A percentile compares a stretch with the other conserved stretches of the same genome.
Evolutionary conservation across 192 early-diverging fungal genomes (phyloP).

Genomic region (Umbelopsis vinacea): DNA sequence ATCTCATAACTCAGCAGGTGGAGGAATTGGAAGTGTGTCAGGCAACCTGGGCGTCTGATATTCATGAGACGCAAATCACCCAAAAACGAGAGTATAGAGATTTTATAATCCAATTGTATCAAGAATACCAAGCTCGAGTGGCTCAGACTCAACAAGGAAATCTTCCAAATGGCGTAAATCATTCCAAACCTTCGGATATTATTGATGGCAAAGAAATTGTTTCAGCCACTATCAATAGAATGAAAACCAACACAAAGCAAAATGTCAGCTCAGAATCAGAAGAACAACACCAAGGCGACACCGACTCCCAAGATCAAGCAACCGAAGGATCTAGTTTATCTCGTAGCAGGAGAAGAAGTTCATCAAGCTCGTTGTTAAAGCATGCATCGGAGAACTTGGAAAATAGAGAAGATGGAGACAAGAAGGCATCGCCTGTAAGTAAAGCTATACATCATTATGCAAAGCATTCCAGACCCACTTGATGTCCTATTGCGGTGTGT

Average conservation of each 20-base stretch:
- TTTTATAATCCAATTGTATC: constrained; percentile 57
- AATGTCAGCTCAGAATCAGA: constrained; percentile 6
- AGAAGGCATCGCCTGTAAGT: not conserved
- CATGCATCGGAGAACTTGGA: constrained; percentile 6
- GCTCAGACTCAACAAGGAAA: constrained; percentile 12
- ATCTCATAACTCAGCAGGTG: constrained; percentile 44
- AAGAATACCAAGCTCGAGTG: constrained; percentile 47
- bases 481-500: too few species aligned
- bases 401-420: not conserved
- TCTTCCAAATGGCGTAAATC: not conserved
- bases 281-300: not conserved
- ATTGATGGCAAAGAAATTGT: constrained; percentile 61
- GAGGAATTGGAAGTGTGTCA: constrained; percentile 55
- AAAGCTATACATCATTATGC: not conserved
- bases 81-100: constrained; percentile 61
- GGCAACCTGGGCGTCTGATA: constrained; percentile 56
- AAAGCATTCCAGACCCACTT: too few species aligned
- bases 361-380: not conserved
- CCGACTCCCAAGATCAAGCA: not conserved
- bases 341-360: not conserved
- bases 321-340: not conserved
- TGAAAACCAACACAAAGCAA: constrained; percentile 29
- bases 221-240: constrained; percentile 43
- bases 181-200: constrained; percentile 21
- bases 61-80: constrained; percentile 49